A percentile compares a stretch with the other conserved stretches of the same genome.
These are phyloP conservation scores for Fusarium napiforme DNA, from an alignment of 2,329 filamentous ascomycete genomes.

Conservation along the genomic window DNA sequence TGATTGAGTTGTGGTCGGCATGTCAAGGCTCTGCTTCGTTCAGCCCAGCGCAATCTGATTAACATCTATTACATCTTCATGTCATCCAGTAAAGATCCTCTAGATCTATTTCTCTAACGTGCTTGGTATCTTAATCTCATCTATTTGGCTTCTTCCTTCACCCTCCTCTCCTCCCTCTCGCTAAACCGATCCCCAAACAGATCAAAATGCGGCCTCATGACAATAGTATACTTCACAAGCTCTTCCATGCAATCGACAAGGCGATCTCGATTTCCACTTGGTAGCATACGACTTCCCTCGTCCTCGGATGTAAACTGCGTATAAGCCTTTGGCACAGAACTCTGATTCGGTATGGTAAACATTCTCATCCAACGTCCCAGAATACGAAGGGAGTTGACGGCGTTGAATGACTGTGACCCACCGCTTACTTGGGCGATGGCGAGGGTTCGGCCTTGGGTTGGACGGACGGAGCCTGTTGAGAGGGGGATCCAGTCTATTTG, in stretches of 20 bases:
- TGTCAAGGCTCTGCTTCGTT: too few species aligned
- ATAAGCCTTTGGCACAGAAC: not conserved
- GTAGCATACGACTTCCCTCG: not conserved
- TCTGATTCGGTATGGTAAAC: constrained; percentile 1
- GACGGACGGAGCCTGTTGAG: not conserved
- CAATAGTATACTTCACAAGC: constrained; percentile 6
- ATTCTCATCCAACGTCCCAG: not conserved
- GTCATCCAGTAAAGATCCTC: too few species aligned
- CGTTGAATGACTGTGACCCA: not conserved
- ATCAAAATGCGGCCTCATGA: not conserved
- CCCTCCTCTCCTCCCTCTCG: not conserved
- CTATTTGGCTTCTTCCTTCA: not conserved
- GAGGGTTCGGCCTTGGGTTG: not conserved
- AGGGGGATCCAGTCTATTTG: constrained; percentile 4
- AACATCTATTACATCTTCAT: not conserved
- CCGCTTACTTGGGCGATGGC: constrained; percentile 5
- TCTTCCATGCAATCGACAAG: constrained; percentile 9
- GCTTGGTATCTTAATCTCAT: fast-evolving
- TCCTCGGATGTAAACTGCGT: not conserved
- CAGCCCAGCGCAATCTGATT: not conserved
- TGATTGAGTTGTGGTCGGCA: not conserved
- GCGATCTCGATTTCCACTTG: not conserved
- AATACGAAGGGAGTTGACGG: fast-evolving
- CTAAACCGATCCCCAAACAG: not conserved
- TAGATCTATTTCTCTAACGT: fast-evolving